Percentiles rank a stretch among this genome's conserved stretches.
These are phyloP conservation scores for Paramecium octaurelia DNA, from an alignment of 73 alveolate genomes.

Conservation along the genomic window DNA sequence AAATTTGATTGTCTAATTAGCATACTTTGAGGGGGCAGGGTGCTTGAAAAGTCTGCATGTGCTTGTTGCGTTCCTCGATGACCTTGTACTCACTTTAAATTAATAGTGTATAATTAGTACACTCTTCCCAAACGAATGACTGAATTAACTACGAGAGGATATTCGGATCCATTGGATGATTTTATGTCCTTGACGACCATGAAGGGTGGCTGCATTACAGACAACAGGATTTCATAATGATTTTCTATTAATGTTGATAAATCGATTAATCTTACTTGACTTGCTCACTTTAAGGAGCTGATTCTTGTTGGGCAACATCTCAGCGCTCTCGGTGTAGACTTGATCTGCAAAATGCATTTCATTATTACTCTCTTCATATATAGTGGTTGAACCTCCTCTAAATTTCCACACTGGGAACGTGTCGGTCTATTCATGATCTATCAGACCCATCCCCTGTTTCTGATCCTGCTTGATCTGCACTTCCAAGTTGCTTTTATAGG, in stretches of 20 bases:
- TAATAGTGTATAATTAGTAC: neutral
- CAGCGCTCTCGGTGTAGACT: neutral
- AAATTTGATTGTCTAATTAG: neutral
- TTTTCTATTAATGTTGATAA: neutral
- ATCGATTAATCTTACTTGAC: neutral
- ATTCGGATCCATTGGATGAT: conserved; percentile 3
- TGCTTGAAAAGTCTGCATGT: neutral
- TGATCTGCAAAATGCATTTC: neutral
- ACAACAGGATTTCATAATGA: neutral
- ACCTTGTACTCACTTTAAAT: conserved; percentile 21
- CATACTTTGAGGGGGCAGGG: neutral
- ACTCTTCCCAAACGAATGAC: conserved; percentile 28
- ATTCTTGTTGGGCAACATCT: neutral
- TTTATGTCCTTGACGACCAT: conserved; percentile 21
- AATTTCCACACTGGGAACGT: conserved; percentile 32
- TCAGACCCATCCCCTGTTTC: conserved; percentile 24
- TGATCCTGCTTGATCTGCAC: neutral
- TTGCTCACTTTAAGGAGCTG: neutral
- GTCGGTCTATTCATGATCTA: conserved; percentile 1
- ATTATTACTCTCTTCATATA: conserved; percentile 29
- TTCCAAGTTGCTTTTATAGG: conserved; percentile 15
- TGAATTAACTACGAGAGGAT: neutral
- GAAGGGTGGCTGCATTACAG: neutral
- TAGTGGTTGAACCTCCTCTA: neutral
- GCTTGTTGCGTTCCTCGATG: conserved; percentile 5